phyloP scores from a whole-genome alignment of 495 filamentous ascomycete genomes.

The Monascus purpureus region DNA sequence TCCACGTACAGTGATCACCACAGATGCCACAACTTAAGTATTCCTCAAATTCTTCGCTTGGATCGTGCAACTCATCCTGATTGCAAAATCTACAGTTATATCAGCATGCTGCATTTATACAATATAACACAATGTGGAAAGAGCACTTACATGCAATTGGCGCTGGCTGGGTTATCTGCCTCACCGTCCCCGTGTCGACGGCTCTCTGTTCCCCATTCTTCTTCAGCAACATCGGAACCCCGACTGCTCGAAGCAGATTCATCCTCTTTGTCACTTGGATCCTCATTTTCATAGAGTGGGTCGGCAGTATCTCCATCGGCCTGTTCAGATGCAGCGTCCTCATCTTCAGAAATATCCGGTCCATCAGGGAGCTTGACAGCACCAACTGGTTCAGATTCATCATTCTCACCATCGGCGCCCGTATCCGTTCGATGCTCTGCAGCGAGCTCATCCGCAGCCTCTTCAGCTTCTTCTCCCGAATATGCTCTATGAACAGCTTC shows the following conservation, averaged over 20 bases:
- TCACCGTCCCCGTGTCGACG: slow-evolving; percentile 52
- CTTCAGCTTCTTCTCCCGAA: slow-evolving; percentile 30
- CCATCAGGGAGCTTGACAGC: slow-evolving; percentile 58
- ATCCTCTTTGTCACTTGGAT: slow-evolving; percentile 23
- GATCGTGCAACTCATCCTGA: slow-evolving; percentile 74
- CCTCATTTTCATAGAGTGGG: slow-evolving; percentile 21
- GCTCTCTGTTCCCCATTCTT: slow-evolving; percentile 51
- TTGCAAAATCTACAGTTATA: slow-evolving; percentile 49
- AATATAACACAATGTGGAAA: slow-evolving; percentile 3
- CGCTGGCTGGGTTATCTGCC: slow-evolving; percentile 44
- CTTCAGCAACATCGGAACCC: slow-evolving; percentile 53
- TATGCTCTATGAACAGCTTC: slow-evolving; percentile 43
- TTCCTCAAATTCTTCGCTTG: slow-evolving; percentile 75
- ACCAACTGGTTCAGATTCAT: slow-evolving; percentile 50
- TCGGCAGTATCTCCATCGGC: slow-evolving; percentile 33
- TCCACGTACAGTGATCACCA: slow-evolving; percentile 72
- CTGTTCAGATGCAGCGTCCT: slow-evolving; percentile 17
- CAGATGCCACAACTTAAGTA: slow-evolving; percentile 70
- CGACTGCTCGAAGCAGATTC: slow-evolving; percentile 43
- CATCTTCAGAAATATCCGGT: slow-evolving; percentile 30
- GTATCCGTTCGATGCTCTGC: slow-evolving; percentile 12
- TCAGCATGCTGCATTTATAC: slow-evolving; percentile 7
- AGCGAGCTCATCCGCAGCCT: slow-evolving; percentile 20
- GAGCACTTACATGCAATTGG: slow-evolving; percentile 51
- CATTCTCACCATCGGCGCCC: slow-evolving; percentile 26